Conservation (phyloP, 148 eudicot genomes). For the Fagopyrum esculentum region DNA sequence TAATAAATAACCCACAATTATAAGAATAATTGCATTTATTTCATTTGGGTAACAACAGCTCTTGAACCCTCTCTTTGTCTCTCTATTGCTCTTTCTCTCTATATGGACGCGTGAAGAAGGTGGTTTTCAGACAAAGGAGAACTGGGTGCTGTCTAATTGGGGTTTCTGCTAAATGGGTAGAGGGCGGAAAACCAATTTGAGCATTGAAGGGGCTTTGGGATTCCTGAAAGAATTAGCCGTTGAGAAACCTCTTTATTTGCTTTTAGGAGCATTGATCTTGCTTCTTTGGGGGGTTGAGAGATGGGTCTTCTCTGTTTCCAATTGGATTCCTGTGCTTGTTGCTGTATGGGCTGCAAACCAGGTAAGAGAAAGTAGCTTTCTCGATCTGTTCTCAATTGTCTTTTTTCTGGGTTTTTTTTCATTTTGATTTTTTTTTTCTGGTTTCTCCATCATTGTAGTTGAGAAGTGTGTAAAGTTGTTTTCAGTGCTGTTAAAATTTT, state of each 20-base stretch:
- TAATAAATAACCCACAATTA: neutral
- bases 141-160: constrained; percentile 2
- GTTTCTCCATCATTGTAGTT: neutral
- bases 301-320: constrained; percentile 67
- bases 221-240: constrained; percentile 39
- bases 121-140: constrained; percentile 1
- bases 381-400: neutral
- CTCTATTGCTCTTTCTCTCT: neutral
- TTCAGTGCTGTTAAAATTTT: neutral
- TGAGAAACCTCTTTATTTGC: constrained; percentile 47
- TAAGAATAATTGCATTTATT: neutral
- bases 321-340: constrained; percentile 73
- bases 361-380: constrained; percentile 26
- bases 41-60: neutral
- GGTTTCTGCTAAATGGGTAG: constrained; percentile 26
- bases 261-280: constrained; percentile 49
- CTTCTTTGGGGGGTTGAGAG: constrained; percentile 68
- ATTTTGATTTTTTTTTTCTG: neutral
- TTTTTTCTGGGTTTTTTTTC: neutral
- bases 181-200: constrained; percentile 25
- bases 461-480: neutral
- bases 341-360: constrained; percentile 85
- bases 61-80: neutral
- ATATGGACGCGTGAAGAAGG: constrained; percentile 10
- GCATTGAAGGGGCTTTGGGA: constrained; percentile 29